Percentiles rank a stretch among this genome's conserved stretches.
These are phyloP conservation scores for Talaromyces sp. DNA, from an alignment of 2,329 filamentous ascomycete genomes.

Conservation along the genomic window DNA sequence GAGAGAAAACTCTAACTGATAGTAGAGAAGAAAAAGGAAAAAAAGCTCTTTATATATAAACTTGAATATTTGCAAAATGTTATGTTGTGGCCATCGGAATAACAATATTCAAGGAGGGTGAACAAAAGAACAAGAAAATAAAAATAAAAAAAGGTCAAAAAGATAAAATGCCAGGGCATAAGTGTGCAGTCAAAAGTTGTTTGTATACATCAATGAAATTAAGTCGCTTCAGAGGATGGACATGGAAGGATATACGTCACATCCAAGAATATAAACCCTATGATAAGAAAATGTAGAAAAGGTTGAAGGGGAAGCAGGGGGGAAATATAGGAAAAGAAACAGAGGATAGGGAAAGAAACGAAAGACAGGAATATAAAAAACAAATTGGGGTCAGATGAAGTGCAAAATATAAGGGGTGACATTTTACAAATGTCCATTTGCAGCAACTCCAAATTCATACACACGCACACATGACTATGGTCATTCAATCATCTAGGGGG, in stretches of 20 bases:
- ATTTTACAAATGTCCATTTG: constrained; percentile 2
- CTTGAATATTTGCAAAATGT: neutral
- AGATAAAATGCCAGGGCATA: neutral
- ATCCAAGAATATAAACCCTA: neutral
- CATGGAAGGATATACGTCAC: neutral
- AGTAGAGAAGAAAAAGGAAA: neutral
- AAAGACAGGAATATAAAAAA: constrained; percentile 14
- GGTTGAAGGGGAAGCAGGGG: constrained; percentile 12
- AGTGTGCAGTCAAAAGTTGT: neutral
- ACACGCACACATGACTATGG: constrained; percentile 1
- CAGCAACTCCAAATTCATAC: neutral
- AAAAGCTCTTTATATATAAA: neutral
- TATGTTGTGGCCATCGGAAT: neutral
- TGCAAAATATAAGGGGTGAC: constrained; percentile 3
- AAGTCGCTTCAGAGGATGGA: neutral
- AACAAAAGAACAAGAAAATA: neutral
- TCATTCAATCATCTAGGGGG: constrained; percentile 1
- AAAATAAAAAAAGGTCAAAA: neutral
- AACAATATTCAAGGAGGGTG: neutral
- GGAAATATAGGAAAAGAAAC: constrained; percentile 12
- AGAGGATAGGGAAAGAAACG: constrained; percentile 13
- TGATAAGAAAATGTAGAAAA: constrained; percentile 14
- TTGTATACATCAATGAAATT: neutral
- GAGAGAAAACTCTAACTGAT: neutral
- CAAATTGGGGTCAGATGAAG: neutral